phyloP scores from a whole-genome alignment of 2,329 filamentous ascomycete species.

The Talaromyces piceae region DNA sequence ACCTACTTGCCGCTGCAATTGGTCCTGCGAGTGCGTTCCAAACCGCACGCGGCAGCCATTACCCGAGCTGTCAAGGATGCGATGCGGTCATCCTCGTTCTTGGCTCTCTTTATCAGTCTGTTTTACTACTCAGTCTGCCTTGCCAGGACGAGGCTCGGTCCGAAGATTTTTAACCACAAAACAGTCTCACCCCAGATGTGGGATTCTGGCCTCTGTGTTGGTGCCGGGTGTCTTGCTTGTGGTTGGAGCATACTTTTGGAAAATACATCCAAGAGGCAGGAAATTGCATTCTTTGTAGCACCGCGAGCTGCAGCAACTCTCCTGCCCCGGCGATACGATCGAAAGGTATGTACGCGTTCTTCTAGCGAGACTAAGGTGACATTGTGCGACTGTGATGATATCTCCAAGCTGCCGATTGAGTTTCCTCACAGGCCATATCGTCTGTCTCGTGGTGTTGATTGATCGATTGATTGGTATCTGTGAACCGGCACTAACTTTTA shows the following conservation, averaged over 20 bases:
- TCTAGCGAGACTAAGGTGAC: neutral
- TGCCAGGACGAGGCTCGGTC: slow-evolving; percentile 64
- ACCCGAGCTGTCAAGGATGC: slow-evolving; percentile 52
- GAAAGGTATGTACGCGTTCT: slow-evolving; percentile 28
- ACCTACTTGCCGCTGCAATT: slow-evolving; percentile 72
- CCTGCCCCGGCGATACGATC: slow-evolving; percentile 61
- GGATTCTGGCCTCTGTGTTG: slow-evolving; percentile 59
- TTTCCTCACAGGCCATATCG: neutral
- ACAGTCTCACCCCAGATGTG: slow-evolving; percentile 48
- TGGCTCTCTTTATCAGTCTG: slow-evolving; percentile 67
- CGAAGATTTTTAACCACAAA: slow-evolving; percentile 54
- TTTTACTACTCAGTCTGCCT: slow-evolving; percentile 86
- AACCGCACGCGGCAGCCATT: slow-evolving; percentile 40
- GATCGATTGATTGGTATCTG: neutral
- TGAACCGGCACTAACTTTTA: slow-evolving; percentile 11
- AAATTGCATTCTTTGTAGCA: slow-evolving; percentile 73
- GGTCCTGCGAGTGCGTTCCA: slow-evolving; percentile 49
- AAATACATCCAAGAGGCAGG: slow-evolving; percentile 56
- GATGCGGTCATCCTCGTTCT: slow-evolving; percentile 65
- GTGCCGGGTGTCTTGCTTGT: slow-evolving; percentile 64
- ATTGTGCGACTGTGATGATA: slow-evolving; percentile 1
- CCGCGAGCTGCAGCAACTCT: slow-evolving; percentile 69
- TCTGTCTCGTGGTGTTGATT: neutral
- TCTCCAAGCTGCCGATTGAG: neutral
- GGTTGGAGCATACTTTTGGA: slow-evolving; percentile 78